Percentiles rank a stretch among this genome's conserved stretches.
phyloP scores from a whole-genome alignment of 768 basidiomycete genomes.

The Leccinum pellstonianum region DNA sequence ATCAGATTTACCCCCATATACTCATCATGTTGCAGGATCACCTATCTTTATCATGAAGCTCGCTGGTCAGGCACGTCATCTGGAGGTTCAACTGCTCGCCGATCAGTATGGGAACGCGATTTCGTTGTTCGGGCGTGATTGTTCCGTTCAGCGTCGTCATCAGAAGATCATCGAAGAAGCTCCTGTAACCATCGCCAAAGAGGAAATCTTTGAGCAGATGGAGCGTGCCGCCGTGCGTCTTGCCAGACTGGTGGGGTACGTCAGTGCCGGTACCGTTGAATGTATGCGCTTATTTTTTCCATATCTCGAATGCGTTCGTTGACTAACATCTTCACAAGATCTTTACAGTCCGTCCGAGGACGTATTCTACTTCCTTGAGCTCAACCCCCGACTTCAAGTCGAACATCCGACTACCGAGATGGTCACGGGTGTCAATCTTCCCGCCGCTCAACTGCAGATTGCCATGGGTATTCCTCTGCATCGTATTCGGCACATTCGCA shows the following conservation, averaged over 20 bases:
- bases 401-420: constrained; percentile 99
- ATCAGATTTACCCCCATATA: constrained; percentile 2
- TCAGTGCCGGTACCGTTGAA: constrained; percentile 98
- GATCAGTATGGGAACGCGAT: constrained; percentile 99
- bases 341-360: constrained; percentile 94
- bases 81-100: constrained; percentile 97
- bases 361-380: constrained; percentile 94
- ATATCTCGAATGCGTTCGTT: background rate
- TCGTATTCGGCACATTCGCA: constrained; percentile 93
- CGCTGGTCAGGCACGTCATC: constrained; percentile 93
- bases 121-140: constrained; percentile 97
- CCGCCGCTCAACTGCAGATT: constrained; percentile 94
- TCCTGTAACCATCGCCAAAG: constrained; percentile 94
- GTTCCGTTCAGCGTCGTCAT: constrained; percentile 98
- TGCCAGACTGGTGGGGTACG: constrained; percentile 98
- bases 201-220: constrained; percentile 94
- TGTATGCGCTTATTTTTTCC: constrained; percentile 45
- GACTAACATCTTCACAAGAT: constrained; percentile 46
- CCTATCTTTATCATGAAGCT: constrained; percentile 99
- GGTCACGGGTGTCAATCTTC: constrained; percentile 98
- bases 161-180: constrained; percentile 99
- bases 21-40: constrained; percentile 58
- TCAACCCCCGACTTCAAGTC: constrained; percentile 99
- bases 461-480: constrained; percentile 98
- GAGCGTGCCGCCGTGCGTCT: constrained; percentile 98